Conservation (phyloP, 805 yeast species). For the Candida silvatica region DNA sequence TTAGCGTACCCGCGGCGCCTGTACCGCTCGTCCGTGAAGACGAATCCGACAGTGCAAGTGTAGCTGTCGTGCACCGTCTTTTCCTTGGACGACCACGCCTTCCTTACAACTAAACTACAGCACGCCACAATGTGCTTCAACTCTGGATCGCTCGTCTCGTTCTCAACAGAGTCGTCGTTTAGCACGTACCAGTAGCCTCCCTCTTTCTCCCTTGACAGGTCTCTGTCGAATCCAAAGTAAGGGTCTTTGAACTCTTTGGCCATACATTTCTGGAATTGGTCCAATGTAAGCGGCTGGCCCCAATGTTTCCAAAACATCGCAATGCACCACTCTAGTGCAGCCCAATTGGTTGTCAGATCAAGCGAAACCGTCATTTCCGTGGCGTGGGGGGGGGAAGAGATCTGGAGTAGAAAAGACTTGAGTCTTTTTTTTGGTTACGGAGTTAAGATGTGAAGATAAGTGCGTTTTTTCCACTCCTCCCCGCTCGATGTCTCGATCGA, state of each 20-base stretch:
- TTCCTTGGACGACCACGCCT: conserved; percentile 11
- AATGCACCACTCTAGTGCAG: no score
- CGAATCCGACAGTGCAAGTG: conserved; percentile 46
- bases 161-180: conserved; percentile 10
- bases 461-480: no score
- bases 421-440: no score
- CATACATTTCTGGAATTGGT: conserved; percentile 19
- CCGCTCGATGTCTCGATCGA: no score
- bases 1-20: conserved; percentile 52
- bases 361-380: no score
- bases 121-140: conserved; percentile 17
- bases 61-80: conserved; percentile 5
- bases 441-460: no score
- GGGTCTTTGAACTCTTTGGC: conserved; percentile 8
- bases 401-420: no score
- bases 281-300: conserved; percentile 16
- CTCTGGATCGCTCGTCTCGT: conserved; percentile 4
- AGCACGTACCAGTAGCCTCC: conserved; percentile 22
- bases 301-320: no score
- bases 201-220: conserved; percentile 3
- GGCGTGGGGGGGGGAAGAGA: no score
- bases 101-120: conserved; percentile 22
- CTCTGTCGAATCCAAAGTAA: conserved; percentile 15
- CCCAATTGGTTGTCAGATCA: no score
- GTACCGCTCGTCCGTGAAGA: conserved; percentile 38